Base-by-base conservation (phyloP, 2,329 filamentous ascomycete genomes). In the Trichothecium roseum region DNA sequence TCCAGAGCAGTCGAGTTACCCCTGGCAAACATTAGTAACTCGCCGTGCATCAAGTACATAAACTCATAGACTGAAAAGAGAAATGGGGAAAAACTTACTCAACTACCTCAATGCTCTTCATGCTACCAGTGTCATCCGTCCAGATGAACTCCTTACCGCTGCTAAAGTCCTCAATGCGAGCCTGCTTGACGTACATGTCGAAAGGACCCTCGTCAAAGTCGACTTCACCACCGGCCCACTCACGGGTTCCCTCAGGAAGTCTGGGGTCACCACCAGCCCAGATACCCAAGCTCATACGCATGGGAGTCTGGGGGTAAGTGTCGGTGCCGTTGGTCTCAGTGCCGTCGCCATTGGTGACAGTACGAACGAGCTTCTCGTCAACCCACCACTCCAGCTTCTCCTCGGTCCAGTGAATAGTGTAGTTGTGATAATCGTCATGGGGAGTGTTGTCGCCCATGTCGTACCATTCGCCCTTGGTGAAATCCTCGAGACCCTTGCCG, bases 291-390 rank as follows among this genome's bases (percentile, higher is more conserved):
- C 74, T 76, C 34, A 84, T 56, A 34, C 74, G 73, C 77, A 82
- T 81, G 2, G 84, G 84, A 0, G 83, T 87, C 52, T 89, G 84
- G 0, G 84, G 84, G 54, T 74, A 88, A 51, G 72, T 71, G 34
- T 69, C 54, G 10, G 76, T 75, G 45, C 69, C 69, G 51, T 78
- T 70, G 39, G 76, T 18, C 14, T 18, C 16, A 17, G 34, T 28
- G 15, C 18, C 74, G 34, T 81, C 74, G 17, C 59, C 61, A 37
- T 74, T 72, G 8, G 67, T 54, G n/a, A 84, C 63, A 2, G 71
- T 78, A 41, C 84, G 77, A 35, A 84, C 68, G 4, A 72, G 65
- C 7, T 62, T 60, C 44, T 76, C 76, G 46, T 93, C 84, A 36
- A 91, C 76, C 48, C 69, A 74, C 69, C 74, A 88, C 40, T 77